Evolutionary conservation across 768 basidiomycete species (phyloP).

Genomic region (Lactifluus echinatus): DNA sequence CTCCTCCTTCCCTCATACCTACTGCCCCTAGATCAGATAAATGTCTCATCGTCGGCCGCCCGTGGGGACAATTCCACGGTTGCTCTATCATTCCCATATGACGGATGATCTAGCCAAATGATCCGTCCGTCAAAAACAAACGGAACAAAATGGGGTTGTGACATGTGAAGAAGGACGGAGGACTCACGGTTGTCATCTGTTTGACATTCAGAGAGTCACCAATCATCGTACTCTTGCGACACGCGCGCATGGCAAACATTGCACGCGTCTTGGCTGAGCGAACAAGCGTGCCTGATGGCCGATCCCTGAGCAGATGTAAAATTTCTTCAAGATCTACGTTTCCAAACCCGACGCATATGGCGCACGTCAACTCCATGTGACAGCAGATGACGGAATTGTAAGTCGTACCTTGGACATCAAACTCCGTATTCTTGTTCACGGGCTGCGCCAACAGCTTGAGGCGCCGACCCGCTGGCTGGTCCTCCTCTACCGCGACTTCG

Average conservation of each 20-base stretch:
- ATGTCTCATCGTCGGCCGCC: slow-evolving; percentile 28
- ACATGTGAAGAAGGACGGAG: neutral
- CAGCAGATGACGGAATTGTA: neutral
- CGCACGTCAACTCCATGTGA: neutral
- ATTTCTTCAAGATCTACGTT: slow-evolving; percentile 83
- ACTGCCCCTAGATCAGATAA: slow-evolving; percentile 15
- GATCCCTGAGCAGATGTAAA: slow-evolving; percentile 74
- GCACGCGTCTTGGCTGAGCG: slow-evolving; percentile 86
- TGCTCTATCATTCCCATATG: slow-evolving; percentile 31
- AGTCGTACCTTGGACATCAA: slow-evolving; percentile 71
- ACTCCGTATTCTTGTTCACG: slow-evolving; percentile 83
- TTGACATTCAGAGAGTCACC: slow-evolving; percentile 69
- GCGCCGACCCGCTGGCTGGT: slow-evolving; percentile 32
- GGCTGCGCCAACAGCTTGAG: slow-evolving; percentile 76
- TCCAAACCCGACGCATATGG: neutral
- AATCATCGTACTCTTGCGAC: slow-evolving; percentile 94
- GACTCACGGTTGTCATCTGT: slow-evolving; percentile 65
- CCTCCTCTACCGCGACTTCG: slow-evolving; percentile 56
- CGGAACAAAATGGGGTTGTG: neutral
- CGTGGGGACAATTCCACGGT: slow-evolving; percentile 31
- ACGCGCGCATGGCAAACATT: slow-evolving; percentile 97
- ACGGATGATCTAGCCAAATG: slow-evolving; percentile 23
- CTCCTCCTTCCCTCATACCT: neutral
- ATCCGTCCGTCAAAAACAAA: neutral
- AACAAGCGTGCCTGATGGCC: slow-evolving; percentile 72